These are phyloP conservation scores for Saccharomycopsis sp. DNA, from an alignment of 805 yeast genomes.

Conservation along the genomic window DNA sequence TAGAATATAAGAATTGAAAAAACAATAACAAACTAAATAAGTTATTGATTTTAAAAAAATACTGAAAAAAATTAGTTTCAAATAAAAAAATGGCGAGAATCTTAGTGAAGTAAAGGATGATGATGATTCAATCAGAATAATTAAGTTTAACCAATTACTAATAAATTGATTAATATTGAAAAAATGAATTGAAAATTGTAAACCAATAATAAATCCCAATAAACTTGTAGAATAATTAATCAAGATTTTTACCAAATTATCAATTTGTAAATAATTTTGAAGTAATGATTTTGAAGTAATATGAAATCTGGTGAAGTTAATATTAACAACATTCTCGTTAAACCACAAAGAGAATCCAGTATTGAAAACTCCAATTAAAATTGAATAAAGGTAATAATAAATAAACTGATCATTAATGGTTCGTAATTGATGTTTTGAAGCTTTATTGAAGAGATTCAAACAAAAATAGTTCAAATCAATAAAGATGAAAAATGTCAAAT, in stretches of 20 bases:
- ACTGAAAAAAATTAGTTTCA: conserved; percentile 5
- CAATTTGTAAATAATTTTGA: background rate
- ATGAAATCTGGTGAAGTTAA: conserved; percentile 6
- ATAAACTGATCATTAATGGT: conserved; percentile 8
- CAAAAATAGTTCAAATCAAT: background rate
- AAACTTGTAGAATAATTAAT: background rate
- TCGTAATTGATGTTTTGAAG: conserved; percentile 11
- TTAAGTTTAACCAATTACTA: background rate
- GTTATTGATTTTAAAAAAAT: conserved; percentile 5
- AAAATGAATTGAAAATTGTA: background rate
- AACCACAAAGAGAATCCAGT: conserved; percentile 1
- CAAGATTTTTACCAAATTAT: background rate
- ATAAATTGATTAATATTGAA: conserved; percentile 1
- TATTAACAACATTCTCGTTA: conserved; percentile 7
- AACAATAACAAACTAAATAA: conserved; percentile 1
- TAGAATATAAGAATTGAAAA: conserved; percentile 15
- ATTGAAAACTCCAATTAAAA: background rate
- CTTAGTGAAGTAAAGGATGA: background rate
- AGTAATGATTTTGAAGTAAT: conserved; percentile 1
- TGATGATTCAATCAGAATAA: background rate
- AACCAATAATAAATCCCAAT: background rate
- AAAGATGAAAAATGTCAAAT: conserved; percentile 3
- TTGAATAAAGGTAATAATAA: conserved; percentile 9
- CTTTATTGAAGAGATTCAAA: background rate
- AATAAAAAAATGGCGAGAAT: background rate